phyloP scores from a whole-genome alignment of 345 rosid genomes.

The Acer saccharum region DNA sequence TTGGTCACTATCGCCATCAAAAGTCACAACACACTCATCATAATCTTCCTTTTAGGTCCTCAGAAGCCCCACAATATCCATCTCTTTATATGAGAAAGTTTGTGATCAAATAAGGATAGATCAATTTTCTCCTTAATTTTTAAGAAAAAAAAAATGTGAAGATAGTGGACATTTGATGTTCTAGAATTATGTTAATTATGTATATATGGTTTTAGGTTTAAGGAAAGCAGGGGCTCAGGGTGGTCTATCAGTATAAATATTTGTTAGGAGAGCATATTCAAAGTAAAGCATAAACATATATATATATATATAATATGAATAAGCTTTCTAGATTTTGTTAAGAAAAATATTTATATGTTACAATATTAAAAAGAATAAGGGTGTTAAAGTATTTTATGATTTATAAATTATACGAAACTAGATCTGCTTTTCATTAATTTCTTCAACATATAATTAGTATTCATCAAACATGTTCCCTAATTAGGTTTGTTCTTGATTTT shows the following conservation, averaged over 20 bases:
- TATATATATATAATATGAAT: too few species aligned
- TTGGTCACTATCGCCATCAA: background rate
- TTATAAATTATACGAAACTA: too few species aligned
- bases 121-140: background rate
- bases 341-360: too few species aligned
- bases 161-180: background rate
- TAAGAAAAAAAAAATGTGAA: background rate
- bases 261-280: background rate
- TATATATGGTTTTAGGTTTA: background rate
- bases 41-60: background rate
- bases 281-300: too few species aligned
- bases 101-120: background rate
- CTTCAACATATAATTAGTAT: too few species aligned
- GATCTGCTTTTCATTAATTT: too few species aligned
- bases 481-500: too few species aligned
- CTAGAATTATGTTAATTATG: constrained; percentile 5
- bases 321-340: background rate
- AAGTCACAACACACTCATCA: background rate
- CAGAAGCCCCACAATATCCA: constrained; percentile 5
- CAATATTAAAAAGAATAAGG: too few species aligned
- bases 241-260: too few species aligned
- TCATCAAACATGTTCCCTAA: background rate
- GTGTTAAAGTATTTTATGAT: too few species aligned
- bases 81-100: background rate
- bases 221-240: background rate